phyloP scores from a whole-genome alignment of 1,284 basidiomycete genomes.

The Rhizoctonia solani region DNA sequence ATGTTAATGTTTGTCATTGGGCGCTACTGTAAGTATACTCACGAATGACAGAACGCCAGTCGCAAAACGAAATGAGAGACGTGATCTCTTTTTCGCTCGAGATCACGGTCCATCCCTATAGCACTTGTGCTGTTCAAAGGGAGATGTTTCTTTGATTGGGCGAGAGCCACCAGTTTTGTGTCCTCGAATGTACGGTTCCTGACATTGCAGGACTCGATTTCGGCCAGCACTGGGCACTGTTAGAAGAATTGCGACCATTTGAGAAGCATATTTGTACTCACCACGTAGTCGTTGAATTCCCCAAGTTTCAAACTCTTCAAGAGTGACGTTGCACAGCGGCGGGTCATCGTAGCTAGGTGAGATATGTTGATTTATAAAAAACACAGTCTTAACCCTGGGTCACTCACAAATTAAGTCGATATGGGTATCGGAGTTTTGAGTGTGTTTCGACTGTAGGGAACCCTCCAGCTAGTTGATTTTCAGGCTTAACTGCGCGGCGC shows the following conservation, averaged over 20 bases:
- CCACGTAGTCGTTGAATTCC: constrained; percentile 84
- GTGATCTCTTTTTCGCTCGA: constrained; percentile 83
- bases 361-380: not conserved
- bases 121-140: constrained; percentile 70
- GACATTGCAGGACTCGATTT: constrained; percentile 92
- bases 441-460: constrained; percentile 42
- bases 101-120: constrained; percentile 53
- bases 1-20: not conserved
- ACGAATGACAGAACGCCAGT: constrained; percentile 96
- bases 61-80: constrained; percentile 94
- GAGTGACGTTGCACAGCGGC: constrained; percentile 85
- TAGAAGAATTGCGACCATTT: not conserved
- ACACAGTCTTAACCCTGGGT: not conserved
- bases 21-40: constrained; percentile 48
- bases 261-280: constrained; percentile 35
- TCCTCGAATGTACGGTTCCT: constrained; percentile 82
- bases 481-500: not conserved
- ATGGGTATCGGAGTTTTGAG: constrained; percentile 56
- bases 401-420: constrained; percentile 80
- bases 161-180: constrained; percentile 62
- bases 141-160: constrained; percentile 71
- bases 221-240: constrained; percentile 67
- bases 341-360: constrained; percentile 78
- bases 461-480: constrained; percentile 1
- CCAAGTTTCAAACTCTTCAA: constrained; percentile 95